Evolutionary conservation across 495 filamentous ascomycete genomes (phyloP).

Genomic region (Cercophora scortea): DNA sequence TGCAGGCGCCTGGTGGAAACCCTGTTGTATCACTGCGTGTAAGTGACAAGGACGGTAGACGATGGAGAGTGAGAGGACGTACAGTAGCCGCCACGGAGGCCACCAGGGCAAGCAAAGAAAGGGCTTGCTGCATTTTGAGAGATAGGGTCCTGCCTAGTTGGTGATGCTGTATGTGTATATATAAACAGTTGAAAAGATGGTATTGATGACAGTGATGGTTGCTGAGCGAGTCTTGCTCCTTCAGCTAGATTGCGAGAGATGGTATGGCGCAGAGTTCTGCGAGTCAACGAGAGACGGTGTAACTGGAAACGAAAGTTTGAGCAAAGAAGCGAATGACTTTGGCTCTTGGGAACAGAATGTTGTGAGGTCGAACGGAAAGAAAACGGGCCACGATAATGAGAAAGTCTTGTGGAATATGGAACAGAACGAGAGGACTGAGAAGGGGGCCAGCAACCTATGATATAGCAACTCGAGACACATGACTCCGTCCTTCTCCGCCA

Average conservation of each 20-base stretch:
- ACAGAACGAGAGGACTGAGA: background rate
- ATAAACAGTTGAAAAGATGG: conserved; percentile 10
- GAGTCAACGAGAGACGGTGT: conserved; percentile 18
- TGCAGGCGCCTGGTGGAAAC: conserved; percentile 51
- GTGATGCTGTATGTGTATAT: conserved; percentile 3
- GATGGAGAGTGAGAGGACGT: conserved; percentile 10
- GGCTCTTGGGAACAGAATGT: conserved; percentile 29
- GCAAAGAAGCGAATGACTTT: conserved; percentile 53
- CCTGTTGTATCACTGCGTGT: conserved; percentile 12
- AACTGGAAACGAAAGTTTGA: conserved; percentile 26
- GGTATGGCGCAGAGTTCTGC: background rate
- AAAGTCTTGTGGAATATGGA: background rate
- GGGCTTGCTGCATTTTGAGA: conserved; percentile 40
- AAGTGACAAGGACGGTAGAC: conserved; percentile 4
- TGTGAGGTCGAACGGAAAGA: conserved; percentile 16
- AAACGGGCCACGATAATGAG: conserved; percentile 11
- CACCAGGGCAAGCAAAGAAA: conserved; percentile 48
- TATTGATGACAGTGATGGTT: conserved; percentile 3
- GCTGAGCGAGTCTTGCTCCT: conserved; percentile 13
- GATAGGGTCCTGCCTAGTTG: background rate
- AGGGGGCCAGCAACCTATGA: conserved; percentile 6
- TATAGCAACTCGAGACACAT: conserved; percentile 7
- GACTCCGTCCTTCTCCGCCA: background rate
- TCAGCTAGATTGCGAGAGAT: background rate
- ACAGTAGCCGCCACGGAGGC: conserved; percentile 52